phyloP scores from a whole-genome alignment of 257 asterid species.

The Solanum sparsipilum region DNA sequence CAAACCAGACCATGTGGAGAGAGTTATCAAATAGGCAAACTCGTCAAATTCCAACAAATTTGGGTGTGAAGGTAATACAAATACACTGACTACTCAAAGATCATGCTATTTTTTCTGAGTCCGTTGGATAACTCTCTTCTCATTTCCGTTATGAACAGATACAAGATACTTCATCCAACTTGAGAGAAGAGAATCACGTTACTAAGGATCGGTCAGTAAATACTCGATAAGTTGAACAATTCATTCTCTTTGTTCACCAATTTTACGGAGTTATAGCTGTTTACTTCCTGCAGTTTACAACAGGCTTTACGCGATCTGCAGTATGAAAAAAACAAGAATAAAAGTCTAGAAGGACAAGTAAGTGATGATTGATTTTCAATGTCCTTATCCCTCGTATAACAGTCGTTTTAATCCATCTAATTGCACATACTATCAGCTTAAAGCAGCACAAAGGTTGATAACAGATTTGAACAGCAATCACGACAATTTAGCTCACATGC shows the following conservation, averaged over 20 bases:
- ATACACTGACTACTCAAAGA: not conserved
- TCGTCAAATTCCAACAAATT: not conserved
- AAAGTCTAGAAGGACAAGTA: constrained; percentile 26
- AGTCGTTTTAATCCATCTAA: not conserved
- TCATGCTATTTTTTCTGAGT: too few species aligned
- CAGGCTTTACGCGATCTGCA: constrained; percentile 12
- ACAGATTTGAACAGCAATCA: constrained; percentile 19
- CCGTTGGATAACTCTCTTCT: not conserved
- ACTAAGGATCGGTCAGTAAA: constrained; percentile 27
- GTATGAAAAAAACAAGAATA: constrained; percentile 19
- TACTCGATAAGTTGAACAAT: not conserved
- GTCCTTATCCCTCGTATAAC: not conserved
- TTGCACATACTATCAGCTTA: constrained; percentile 16
- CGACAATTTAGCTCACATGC: constrained; percentile 9
- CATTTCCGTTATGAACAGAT: constrained; percentile 8
- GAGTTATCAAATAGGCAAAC: not conserved
- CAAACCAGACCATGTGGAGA: not conserved
- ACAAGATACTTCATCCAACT: constrained; percentile 4
- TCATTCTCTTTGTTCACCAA: not conserved
- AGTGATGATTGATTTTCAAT: not conserved
- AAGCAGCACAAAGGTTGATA: constrained; percentile 7
- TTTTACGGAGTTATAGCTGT: not conserved
- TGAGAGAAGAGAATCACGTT: constrained; percentile 24
- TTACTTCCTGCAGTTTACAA: constrained; percentile 23
- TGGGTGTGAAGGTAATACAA: constrained; percentile 20